These are phyloP conservation scores for Pythium phragmitis DNA, from an alignment of 352 stramenopile species.

Conservation along the genomic window DNA sequence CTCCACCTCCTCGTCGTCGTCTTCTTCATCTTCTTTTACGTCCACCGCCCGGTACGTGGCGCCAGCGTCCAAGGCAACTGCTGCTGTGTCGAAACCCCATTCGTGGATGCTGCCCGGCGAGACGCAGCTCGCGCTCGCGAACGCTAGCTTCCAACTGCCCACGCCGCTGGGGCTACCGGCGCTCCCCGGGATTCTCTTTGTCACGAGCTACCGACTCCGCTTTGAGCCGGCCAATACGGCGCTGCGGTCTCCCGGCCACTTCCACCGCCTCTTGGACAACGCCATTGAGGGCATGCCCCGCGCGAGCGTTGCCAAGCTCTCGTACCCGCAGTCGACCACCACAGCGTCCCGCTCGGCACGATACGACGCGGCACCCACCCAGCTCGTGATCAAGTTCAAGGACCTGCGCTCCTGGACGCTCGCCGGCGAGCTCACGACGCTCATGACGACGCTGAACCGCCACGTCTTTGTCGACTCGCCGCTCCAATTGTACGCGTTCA, in stretches of 20 bases:
- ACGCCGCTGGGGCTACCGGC: constrained; percentile 36
- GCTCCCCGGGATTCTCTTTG: constrained; percentile 54
- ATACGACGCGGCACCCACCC: constrained; percentile 38
- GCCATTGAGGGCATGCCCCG: constrained; percentile 63
- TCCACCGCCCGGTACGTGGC: not conserved
- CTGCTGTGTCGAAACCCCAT: constrained; percentile 1
- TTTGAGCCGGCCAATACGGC: constrained; percentile 63
- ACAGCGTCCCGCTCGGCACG: constrained; percentile 26
- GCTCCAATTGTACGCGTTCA: constrained; percentile 71
- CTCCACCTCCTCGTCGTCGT: constrained; percentile 2
- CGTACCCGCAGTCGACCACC: constrained; percentile 57
- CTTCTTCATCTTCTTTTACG: constrained; percentile 4
- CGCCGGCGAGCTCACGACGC: constrained; percentile 50
- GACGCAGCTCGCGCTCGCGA: constrained; percentile 35
- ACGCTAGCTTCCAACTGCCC: constrained; percentile 62
- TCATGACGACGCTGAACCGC: constrained; percentile 73
- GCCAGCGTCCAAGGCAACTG: not conserved
- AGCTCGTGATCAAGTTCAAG: constrained; percentile 81
- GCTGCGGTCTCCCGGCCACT: constrained; percentile 37
- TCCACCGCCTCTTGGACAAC: constrained; percentile 61
- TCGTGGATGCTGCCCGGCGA: constrained; percentile 45
- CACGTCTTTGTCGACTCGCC: constrained; percentile 73
- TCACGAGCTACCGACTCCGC: constrained; percentile 69
- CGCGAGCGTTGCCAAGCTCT: constrained; percentile 59
- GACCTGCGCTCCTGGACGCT: constrained; percentile 72